A percentile compares a stretch with the other conserved stretches of the same genome.
Conservation (phyloP, 495 filamentous ascomycete species). For the Penicillium paradoxum region DNA sequence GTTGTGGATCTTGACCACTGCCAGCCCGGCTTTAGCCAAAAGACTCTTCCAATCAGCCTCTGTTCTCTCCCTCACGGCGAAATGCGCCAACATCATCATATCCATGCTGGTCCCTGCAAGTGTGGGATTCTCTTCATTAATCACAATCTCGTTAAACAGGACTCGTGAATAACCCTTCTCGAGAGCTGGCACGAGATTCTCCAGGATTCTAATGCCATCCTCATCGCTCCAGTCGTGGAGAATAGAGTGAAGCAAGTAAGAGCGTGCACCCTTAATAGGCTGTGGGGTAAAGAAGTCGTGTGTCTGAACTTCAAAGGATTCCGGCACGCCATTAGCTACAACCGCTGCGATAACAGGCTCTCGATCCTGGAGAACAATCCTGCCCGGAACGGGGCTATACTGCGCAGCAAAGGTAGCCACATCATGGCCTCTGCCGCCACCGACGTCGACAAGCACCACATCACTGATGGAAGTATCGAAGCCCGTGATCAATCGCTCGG, state of each 20-base stretch:
- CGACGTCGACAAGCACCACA: constrained; percentile 53
- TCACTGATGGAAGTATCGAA: constrained; percentile 13
- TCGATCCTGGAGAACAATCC: constrained; percentile 47
- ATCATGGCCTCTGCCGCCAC: constrained; percentile 48
- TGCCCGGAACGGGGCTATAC: constrained; percentile 29
- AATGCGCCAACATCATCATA: constrained; percentile 40
- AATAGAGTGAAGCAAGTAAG: constrained; percentile 38
- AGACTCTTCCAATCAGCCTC: constrained; percentile 21
- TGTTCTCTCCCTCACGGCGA: constrained; percentile 33
- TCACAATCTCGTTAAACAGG: constrained; percentile 50
- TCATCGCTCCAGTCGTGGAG: constrained; percentile 50
- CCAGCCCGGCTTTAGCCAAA: constrained; percentile 55
- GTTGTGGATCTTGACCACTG: constrained; percentile 44
- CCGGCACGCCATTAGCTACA: constrained; percentile 3
- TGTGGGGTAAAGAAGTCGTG: constrained; percentile 53
- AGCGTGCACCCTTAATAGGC: constrained; percentile 37
- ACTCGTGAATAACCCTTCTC: constrained; percentile 45
- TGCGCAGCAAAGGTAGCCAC: constrained; percentile 33
- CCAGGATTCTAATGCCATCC: constrained; percentile 39
- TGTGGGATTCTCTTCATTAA: constrained; percentile 38
- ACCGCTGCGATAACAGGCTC: constrained; percentile 36
- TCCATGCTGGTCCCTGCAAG: constrained; percentile 42
- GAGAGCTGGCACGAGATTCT: constrained; percentile 43
- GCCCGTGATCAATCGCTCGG: constrained; percentile 25
- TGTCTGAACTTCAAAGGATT: constrained; percentile 11